phyloP scores from a whole-genome alignment of 768 basidiomycete genomes.

The Podaxis pistillaris region DNA sequence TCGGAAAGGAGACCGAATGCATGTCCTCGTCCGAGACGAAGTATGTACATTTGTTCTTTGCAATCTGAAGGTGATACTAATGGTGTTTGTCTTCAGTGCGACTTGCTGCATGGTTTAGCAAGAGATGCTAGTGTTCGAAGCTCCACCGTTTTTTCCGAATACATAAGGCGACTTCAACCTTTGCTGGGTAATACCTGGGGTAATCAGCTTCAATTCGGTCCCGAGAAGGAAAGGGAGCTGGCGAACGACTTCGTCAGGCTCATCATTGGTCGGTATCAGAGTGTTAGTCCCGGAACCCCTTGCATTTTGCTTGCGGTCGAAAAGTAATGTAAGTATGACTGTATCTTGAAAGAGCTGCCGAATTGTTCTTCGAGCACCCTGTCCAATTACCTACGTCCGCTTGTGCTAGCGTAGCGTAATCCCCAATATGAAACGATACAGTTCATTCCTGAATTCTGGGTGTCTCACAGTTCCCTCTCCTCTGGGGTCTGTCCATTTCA shows the following conservation, averaged over 20 bases:
- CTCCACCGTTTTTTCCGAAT: neutral
- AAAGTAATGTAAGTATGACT: neutral
- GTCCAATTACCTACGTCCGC: no score
- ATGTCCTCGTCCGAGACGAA: constrained; percentile 47
- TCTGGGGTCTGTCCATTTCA: no score
- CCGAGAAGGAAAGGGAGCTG: neutral
- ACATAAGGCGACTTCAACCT: constrained; percentile 2
- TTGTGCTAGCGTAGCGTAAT: no score
- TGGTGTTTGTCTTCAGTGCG: constrained; percentile 32
- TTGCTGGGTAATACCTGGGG: neutral
- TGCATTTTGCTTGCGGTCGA: constrained; percentile 7
- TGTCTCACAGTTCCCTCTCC: no score
- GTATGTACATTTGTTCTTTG: constrained; percentile 24
- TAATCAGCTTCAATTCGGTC: neutral
- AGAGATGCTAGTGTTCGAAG: constrained; percentile 11
- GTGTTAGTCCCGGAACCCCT: neutral
- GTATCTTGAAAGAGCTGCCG: no score
- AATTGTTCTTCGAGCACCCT: no score
- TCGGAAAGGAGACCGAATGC: constrained; percentile 37
- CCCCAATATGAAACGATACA: no score
- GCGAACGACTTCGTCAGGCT: neutral
- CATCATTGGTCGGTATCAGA: constrained; percentile 8
- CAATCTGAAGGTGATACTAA: neutral
- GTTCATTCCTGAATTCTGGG: no score
- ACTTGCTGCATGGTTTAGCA: constrained; percentile 44